Conservation (phyloP, 108 stramenopile species). For the Licmophora abbreviata region DNA sequence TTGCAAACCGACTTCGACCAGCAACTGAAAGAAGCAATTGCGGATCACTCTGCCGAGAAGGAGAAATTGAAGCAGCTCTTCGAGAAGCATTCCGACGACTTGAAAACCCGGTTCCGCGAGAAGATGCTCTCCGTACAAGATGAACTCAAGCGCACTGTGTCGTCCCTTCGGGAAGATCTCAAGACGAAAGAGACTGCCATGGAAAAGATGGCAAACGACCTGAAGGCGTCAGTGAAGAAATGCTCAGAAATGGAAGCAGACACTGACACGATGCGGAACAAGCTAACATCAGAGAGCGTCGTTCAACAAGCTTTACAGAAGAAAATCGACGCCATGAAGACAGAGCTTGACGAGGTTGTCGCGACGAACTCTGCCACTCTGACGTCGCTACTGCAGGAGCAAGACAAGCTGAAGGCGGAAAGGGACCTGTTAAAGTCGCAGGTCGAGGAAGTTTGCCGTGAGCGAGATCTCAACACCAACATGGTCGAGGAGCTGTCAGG, state of each 20-base stretch:
- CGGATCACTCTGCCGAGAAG: conserved; percentile 34
- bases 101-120: conserved; percentile 48
- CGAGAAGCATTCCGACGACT: conserved; percentile 67
- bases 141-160: conserved; percentile 10
- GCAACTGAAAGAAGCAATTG: background rate
- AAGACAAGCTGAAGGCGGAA: conserved; percentile 36
- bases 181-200: conserved; percentile 24
- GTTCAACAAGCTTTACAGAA: conserved; percentile 29
- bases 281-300: conserved; percentile 32
- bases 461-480: conserved; percentile 29
- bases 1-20: conserved; percentile 3
- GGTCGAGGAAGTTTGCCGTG: conserved; percentile 29
- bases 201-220: conserved; percentile 22
- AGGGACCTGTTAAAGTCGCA: conserved; percentile 16
- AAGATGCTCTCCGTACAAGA: conserved; percentile 34
- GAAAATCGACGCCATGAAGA: conserved; percentile 33
- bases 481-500: conserved; percentile 66
- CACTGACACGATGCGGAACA: conserved; percentile 24
- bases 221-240: conserved; percentile 24
- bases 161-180: conserved; percentile 12
- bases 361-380: conserved; percentile 31
- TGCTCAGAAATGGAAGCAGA: conserved; percentile 40
- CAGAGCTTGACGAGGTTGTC: conserved; percentile 30
- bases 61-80: conserved; percentile 50
- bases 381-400: conserved; percentile 36